Base-by-base conservation (phyloP, 305 asterid species). In the Plantago rigida region DNA sequence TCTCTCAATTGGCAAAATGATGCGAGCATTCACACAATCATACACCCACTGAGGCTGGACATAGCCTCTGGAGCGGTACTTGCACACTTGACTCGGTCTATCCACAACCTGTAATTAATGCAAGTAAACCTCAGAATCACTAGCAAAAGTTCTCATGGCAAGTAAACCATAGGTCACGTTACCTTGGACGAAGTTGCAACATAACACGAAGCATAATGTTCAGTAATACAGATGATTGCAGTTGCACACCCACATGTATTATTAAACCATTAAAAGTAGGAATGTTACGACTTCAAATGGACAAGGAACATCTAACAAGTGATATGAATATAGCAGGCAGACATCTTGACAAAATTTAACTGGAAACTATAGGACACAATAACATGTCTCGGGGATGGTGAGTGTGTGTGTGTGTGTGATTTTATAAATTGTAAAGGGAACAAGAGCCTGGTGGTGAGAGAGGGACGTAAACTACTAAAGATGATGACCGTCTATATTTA, bases 1-100 rank as follows among this genome's bases (percentile, higher is more conserved):
- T 41, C 75, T 77, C 55, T 86, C 95, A 60, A 90, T 81, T 1
- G 99, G 96, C 78, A 92, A 78, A 61, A 84, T 50, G 58, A 92
- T 77, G 57, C 83, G 94, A 45, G 94, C 87, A 79, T 92, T 92
- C 53, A 92, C 81, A 63, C 89, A 88, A 76, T 92, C 99, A 75
- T 48, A 92, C 64, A 92, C 76, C 95, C 95, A 92, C 79, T 92
- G 99, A 13, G 99, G 99, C 71, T 92, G 99, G 56, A 92, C 71
- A 77, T 92, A 88, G 51, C 82, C 96, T 71, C 99, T 76, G 64
- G 95, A 84, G 60, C 83, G 94, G 76, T 83, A 82, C 67, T 70
- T 88, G 63, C 68, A 92, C 13, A 82, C 87, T 74, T 84, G 95
- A 28, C 85, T 66, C 65, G 96, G 92, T 69, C 99, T 81, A 75